These are phyloP conservation scores for Melampsora occidentalis DNA, from an alignment of 1,284 basidiomycete genomes.

Conservation along the genomic window DNA sequence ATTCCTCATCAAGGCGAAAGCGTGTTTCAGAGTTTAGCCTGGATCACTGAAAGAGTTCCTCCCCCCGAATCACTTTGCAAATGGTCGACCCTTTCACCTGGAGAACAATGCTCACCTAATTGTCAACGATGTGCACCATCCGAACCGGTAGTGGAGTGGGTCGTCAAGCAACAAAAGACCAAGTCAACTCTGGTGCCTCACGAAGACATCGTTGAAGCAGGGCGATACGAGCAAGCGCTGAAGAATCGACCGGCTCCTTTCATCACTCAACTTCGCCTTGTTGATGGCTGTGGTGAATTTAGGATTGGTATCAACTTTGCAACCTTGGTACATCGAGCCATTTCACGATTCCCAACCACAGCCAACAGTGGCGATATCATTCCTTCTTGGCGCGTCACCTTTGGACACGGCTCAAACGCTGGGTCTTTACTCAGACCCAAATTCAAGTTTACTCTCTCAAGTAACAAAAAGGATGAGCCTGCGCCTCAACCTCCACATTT, in stretches of 20 bases:
- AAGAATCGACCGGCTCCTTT: constrained; percentile 84
- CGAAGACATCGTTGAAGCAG: constrained; percentile 73
- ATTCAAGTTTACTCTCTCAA: constrained; percentile 67
- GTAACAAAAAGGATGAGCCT: constrained; percentile 73
- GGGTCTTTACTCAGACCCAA: constrained; percentile 57
- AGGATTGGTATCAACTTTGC: constrained; percentile 82
- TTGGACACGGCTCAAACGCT: constrained; percentile 65
- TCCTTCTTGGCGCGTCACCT: constrained; percentile 76
- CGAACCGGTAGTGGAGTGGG: constrained; percentile 53
- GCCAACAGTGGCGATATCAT: constrained; percentile 58
- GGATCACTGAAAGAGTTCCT: constrained; percentile 79
- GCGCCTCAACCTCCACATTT: constrained; percentile 77
- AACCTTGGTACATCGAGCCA: constrained; percentile 80
- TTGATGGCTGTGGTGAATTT: constrained; percentile 64
- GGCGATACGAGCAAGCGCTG: constrained; percentile 60
- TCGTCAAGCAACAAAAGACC: constrained; percentile 58
- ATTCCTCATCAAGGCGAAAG: constrained; percentile 72
- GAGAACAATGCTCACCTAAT: constrained; percentile 41
- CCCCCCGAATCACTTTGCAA: constrained; percentile 66
- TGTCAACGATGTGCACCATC: constrained; percentile 43
- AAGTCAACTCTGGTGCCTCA: constrained; percentile 58
- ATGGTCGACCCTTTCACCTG: constrained; percentile 60
- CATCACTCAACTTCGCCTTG: constrained; percentile 76
- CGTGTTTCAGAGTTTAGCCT: constrained; percentile 74
- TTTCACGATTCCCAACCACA: constrained; percentile 69